Base-by-base conservation (phyloP, 768 basidiomycete species). In the Agrocybe pediades region DNA sequence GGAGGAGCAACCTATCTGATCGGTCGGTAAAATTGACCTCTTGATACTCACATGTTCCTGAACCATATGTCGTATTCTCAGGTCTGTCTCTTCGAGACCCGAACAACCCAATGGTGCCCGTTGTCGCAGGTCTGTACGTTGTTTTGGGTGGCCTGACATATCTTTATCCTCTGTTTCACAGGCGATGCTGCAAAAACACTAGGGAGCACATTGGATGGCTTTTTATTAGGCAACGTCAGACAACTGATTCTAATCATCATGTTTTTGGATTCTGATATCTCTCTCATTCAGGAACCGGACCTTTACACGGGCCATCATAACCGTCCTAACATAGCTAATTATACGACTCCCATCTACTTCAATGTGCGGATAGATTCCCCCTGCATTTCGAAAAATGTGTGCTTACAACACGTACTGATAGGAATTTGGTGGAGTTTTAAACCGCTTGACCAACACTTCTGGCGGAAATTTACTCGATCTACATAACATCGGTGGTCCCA, bases 281-380 rank as follows among this genome's bases (percentile, higher is more conserved):
- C 9, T 24, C 23, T 13, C 29, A 16, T 49, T 20, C 54, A 80
- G 79, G 81, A 83, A 64, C 86, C 86, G 36, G 86, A 88, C 68
- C 71, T 87, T 48, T 88, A 82, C 61, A 68, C 73, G 0, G 44
- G 36, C 3, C 81, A 82, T 53, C 63, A 65, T 1, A 55, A 76
- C 53, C 70, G 80, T 25, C 73, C 77, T 1, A 62, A 64, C 29
- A 60, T 77, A 6, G 42, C 63, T n/a, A 83, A 81, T 51, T 83
- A 81, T 55, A 77, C 79, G 0, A 68, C 73, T 0, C 54, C 71
- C 13, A 67, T 75, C 48, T 83, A 83, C 57, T 74, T 82, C 27
- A 64, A 68, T 17, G 80, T 80, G 55, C 44, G 74, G 58, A 21
- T 3, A 13, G 39, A 41, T 8, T 27, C 51, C 2, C 42, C n/a